These are phyloP conservation scores for Petrea volubilis DNA, from an alignment of 257 asterid genomes.

Conservation along the genomic window DNA sequence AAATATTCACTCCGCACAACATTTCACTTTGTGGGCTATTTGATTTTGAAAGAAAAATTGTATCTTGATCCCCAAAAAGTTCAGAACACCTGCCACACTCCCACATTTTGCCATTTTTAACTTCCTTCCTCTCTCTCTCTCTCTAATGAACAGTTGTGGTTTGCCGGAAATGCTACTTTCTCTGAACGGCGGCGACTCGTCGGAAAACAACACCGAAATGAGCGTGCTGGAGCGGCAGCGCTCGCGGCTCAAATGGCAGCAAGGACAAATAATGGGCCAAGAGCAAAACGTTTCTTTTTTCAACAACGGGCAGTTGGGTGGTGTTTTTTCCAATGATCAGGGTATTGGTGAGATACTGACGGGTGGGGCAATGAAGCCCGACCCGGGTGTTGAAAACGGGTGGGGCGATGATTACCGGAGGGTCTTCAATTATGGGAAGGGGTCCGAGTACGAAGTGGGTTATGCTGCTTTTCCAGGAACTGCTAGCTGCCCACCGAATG, in stretches of 20 bases:
- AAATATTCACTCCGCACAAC: not conserved
- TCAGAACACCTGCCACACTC: not conserved
- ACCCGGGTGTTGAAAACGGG: constrained; percentile 43
- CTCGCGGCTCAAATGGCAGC: constrained; percentile 47
- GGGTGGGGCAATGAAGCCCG: constrained; percentile 50
- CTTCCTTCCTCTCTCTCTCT: not conserved
- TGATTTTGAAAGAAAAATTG: not conserved
- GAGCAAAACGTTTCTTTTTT: constrained; percentile 27
- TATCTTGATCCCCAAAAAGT: not conserved
- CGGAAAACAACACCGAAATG: constrained; percentile 32
- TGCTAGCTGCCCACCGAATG: constrained; percentile 54
- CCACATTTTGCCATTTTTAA: not conserved
- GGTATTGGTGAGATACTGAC: constrained; percentile 41
- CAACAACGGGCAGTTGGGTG: constrained; percentile 27
- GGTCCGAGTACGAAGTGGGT: constrained; percentile 34
- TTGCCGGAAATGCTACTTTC: constrained; percentile 47
- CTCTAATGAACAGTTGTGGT: constrained; percentile 39
- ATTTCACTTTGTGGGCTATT: constrained; percentile 7
- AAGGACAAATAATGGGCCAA: constrained; percentile 32
- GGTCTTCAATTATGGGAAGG: constrained; percentile 28
- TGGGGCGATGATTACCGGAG: constrained; percentile 27
- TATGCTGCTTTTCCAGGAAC: constrained; percentile 51
- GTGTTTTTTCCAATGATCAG: constrained; percentile 34
- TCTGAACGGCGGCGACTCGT: constrained; percentile 19
- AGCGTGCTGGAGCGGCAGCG: constrained; percentile 55